phyloP scores from a whole-genome alignment of 371 early-diverging fungal species.

The Apophysomyces trapeziformis region DNA sequence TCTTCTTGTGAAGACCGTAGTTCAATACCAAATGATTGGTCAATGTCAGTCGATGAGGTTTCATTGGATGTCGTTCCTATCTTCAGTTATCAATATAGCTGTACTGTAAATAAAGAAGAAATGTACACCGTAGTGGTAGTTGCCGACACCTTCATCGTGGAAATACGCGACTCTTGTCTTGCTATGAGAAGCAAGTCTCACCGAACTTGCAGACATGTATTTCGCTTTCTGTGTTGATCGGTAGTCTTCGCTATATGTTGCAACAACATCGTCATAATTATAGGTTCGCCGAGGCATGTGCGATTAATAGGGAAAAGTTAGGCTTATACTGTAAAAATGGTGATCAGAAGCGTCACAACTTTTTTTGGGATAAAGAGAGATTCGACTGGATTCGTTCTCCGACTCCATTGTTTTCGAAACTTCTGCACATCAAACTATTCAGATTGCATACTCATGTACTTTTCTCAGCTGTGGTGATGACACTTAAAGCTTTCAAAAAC shows the following conservation, averaged over 20 bases:
- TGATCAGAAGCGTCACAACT: too few species aligned
- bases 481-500: too few species aligned
- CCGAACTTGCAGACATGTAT: constrained; percentile 33
- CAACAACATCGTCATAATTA: constrained; percentile 32
- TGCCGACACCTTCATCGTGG: constrained; percentile 85
- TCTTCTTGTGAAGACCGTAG: constrained; percentile 84
- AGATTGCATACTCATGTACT: too few species aligned
- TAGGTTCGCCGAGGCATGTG: constrained; percentile 41
- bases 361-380: too few species aligned
- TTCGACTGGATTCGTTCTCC: too few species aligned
- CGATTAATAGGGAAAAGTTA: not conserved
- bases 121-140: constrained; percentile 88
- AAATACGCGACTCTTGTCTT: constrained; percentile 83
- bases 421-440: too few species aligned
- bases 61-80: constrained; percentile 94
- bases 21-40: constrained; percentile 91
- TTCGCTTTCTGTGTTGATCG: constrained; percentile 42
- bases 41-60: constrained; percentile 91
- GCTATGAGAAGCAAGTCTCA: constrained; percentile 51
- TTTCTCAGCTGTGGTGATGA: too few species aligned
- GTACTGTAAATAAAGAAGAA: constrained; percentile 12
- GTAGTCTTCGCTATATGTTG: constrained; percentile 50
- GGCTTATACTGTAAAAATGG: too few species aligned
- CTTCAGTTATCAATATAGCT: not conserved
- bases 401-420: too few species aligned